phyloP scores from a whole-genome alignment of 495 filamentous ascomycete species.

The Penicillium crystallinum region DNA sequence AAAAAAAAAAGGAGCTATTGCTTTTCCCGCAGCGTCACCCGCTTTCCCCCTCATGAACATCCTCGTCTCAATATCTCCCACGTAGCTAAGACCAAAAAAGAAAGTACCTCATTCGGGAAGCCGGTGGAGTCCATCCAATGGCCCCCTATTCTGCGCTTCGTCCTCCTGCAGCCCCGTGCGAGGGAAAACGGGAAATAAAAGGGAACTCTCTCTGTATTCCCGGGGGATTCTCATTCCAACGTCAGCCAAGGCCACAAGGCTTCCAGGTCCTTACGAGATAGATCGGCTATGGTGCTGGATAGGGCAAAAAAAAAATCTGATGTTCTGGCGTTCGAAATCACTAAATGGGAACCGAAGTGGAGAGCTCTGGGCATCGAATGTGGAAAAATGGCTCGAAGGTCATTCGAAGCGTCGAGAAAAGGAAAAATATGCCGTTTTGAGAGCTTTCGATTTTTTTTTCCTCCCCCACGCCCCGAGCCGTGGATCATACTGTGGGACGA shows the following conservation, averaged over 20 bases:
- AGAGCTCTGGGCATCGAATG: slow-evolving; percentile 5
- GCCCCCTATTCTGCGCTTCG: slow-evolving; percentile 19
- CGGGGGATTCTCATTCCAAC: slow-evolving; percentile 37
- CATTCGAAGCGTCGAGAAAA: slow-evolving; percentile 14
- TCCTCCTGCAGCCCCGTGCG: slow-evolving; percentile 33
- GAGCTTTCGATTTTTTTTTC: not conserved
- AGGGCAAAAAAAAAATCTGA: not conserved
- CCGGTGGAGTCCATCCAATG: slow-evolving; percentile 7
- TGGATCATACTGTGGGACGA: slow-evolving; percentile 2
- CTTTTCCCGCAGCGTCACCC: no score
- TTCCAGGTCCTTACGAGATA: no score
- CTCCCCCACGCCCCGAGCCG: slow-evolving; percentile 1
- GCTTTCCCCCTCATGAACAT: no score
- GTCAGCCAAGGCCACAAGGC: slow-evolving; percentile 36
- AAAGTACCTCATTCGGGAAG: slow-evolving; percentile 16
- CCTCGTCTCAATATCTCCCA: slow-evolving; percentile 2
- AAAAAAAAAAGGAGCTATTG: not conserved
- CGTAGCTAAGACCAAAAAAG: not conserved
- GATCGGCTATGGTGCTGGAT: no score
- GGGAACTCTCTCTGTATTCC: slow-evolving; percentile 18
- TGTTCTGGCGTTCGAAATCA: not conserved
- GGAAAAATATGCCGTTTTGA: not conserved
- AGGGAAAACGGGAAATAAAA: not conserved
- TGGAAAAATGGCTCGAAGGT: slow-evolving; percentile 12
- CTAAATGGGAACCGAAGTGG: slow-evolving; percentile 5